Evolutionary conservation across 1,284 basidiomycete species (phyloP).

Genomic region (Volvariella volvacea): DNA sequence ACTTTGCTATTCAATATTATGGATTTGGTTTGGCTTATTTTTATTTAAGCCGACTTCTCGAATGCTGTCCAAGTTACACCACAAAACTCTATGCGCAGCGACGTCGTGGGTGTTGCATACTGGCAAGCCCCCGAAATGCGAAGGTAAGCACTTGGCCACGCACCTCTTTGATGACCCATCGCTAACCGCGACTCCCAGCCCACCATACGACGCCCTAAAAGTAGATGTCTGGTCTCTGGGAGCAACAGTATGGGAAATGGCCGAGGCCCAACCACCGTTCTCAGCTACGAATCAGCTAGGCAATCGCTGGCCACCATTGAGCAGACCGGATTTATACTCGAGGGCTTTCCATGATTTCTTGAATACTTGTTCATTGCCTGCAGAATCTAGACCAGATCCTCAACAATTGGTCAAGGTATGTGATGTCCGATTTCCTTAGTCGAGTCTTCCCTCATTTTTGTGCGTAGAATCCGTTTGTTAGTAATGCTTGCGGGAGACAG

Average conservation of each 20-base stretch:
- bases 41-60: conserved; percentile 81
- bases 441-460: conserved; percentile 3
- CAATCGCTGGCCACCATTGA: conserved; percentile 58
- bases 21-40: not conserved
- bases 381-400: conserved; percentile 48
- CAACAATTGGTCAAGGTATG: conserved; percentile 55
- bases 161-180: not conserved
- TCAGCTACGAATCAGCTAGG: conserved; percentile 47
- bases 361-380: conserved; percentile 55
- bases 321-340: conserved; percentile 53
- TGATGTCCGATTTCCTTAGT: conserved; percentile 11
- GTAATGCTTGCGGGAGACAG: conserved; percentile 58
- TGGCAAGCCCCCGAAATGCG: conserved; percentile 77
- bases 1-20: not conserved
- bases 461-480: conserved; percentile 52
- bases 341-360: conserved; percentile 72
- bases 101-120: conserved; percentile 63
- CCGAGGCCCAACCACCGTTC: conserved; percentile 69
- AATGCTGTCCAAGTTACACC: conserved; percentile 53
- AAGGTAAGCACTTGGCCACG: conserved; percentile 43
- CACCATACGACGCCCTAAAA: conserved; percentile 65
- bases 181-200: conserved; percentile 27
- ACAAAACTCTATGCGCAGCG: conserved; percentile 41
- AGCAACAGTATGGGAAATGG: conserved; percentile 78
- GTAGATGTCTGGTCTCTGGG: conserved; percentile 78